Conservation (phyloP, 2,329 filamentous ascomycete species). For the Nemania bipapillata region DNA sequence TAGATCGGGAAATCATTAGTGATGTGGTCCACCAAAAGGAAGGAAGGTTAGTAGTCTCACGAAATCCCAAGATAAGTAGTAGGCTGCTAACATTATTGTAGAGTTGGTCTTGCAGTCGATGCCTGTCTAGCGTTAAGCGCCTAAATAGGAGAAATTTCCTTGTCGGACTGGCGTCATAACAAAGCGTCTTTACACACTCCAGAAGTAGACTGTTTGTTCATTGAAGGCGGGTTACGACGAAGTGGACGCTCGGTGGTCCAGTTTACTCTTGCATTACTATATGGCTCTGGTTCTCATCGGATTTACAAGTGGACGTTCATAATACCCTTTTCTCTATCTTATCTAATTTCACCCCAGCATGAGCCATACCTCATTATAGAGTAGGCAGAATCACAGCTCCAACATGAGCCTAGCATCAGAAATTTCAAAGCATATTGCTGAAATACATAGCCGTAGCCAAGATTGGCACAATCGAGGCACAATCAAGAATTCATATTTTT, state of each 20-base stretch:
- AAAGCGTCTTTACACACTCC: not conserved
- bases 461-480: not conserved
- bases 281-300: slow-evolving; percentile 14
- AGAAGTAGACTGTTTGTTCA: not conserved
- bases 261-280: slow-evolving; percentile 19
- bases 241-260: not conserved
- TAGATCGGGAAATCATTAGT: slow-evolving; percentile 93
- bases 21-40: slow-evolving; percentile 97
- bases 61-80: slow-evolving; percentile 13
- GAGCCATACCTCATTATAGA: slow-evolving; percentile 9
- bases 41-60: slow-evolving; percentile 74
- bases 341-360: slow-evolving; percentile 18
- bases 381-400: slow-evolving; percentile 5
- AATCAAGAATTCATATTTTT: not conserved
- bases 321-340: slow-evolving; percentile 24
- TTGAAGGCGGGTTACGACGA: slow-evolving; percentile 1
- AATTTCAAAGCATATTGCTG: not conserved
- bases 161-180: not conserved
- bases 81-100: slow-evolving; percentile 51
- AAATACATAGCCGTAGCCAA: not conserved
- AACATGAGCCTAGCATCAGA: not conserved
- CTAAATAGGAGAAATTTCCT: slow-evolving; percentile 38
- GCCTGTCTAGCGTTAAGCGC: slow-evolving; percentile 78
- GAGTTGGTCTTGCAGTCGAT: slow-evolving; percentile 86
- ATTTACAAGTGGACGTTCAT: slow-evolving; percentile 27